Evolutionary conservation across 2,329 filamentous ascomycete species (phyloP), one percentile per base, ranked within the genome.

Genomic region (Paraconiothyrium sp.): DNA sequence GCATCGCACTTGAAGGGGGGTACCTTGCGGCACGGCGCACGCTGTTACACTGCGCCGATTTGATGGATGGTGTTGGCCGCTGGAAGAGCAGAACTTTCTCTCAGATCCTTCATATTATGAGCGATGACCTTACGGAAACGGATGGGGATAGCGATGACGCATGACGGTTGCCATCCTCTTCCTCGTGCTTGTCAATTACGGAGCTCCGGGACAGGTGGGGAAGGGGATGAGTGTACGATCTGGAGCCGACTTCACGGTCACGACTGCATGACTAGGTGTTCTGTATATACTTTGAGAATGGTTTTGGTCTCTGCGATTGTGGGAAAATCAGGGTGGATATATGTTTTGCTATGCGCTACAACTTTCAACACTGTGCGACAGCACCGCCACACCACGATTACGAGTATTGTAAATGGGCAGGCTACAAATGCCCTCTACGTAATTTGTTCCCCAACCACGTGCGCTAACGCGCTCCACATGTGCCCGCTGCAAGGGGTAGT

Each of bases 21-120:
- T 85, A 85, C 62, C 78, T 84, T 35, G 81, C 83, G 47, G 83
- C 84, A n/a, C 76, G 84, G 37, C 75, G 83, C 20, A 83, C 84
- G 13, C 65, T 86, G 32, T 72, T 85, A 16, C 84, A 85, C 66
- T 86, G 83, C 68, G 84, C 83, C 3, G 80, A 82, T 46, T 73
- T 86, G 14, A 79, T 86, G 71, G 84, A 85, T 59, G 84, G 84
- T 44, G 82, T 84, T 54, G 84, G 83, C 14, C 80, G 83, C 39
- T 84, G 84, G 83, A 83, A 82, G 64, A 80, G 82, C 47, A 76
- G 80, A 58, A 84, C 83, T 2, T 83, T 84, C 65, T 82, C 80
- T 3, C 80, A 84, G 65, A 83, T 86, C 54, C 69, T 86, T 52
- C 82, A 84, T 64, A 85, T 85, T 32, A 85, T 86, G 84, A 85